A percentile compares a stretch with the other conserved stretches of the same genome.
Evolutionary conservation across 1,284 basidiomycete species (phyloP).

Genomic region (Amylostereum areolatum): DNA sequence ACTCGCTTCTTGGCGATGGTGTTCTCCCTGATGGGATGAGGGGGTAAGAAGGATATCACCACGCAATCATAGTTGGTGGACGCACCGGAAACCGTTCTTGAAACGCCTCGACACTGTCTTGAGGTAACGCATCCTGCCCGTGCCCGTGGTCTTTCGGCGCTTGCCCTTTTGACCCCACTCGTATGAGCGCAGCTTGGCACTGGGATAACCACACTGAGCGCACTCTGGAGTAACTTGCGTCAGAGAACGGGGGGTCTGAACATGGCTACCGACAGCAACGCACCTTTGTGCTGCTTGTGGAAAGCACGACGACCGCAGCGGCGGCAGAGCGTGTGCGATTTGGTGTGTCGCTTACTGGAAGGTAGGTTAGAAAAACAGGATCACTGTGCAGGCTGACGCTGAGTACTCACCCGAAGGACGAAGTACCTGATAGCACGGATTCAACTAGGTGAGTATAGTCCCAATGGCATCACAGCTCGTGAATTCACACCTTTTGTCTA

Average conservation of each 20-base stretch:
- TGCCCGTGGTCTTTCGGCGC: slow-evolving; percentile 98
- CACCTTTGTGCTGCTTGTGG: slow-evolving; percentile 97
- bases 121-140: slow-evolving; percentile 94
- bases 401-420: slow-evolving; percentile 76
- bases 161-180: slow-evolving; percentile 99
- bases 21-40: slow-evolving; percentile 62
- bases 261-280: slow-evolving; percentile 23
- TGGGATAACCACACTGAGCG: slow-evolving; percentile 93
- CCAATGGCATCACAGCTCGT: neutral
- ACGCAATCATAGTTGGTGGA: slow-evolving; percentile 3
- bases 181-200: slow-evolving; percentile 93
- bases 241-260: neutral
- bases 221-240: slow-evolving; percentile 53
- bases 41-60: slow-evolving; percentile 11
- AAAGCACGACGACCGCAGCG: slow-evolving; percentile 91
- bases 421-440: slow-evolving; percentile 60
- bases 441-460: slow-evolving; percentile 10
- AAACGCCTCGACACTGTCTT: slow-evolving; percentile 88
- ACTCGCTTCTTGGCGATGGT: slow-evolving; percentile 57
- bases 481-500: slow-evolving; percentile 4
- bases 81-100: slow-evolving; percentile 96
- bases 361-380: neutral
- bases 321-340: slow-evolving; percentile 96
- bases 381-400: too few species aligned
- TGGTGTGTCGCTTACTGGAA: slow-evolving; percentile 92